These are phyloP conservation scores for Jatropha multifida DNA, from an alignment of 441 rosid genomes.

Conservation along the genomic window DNA sequence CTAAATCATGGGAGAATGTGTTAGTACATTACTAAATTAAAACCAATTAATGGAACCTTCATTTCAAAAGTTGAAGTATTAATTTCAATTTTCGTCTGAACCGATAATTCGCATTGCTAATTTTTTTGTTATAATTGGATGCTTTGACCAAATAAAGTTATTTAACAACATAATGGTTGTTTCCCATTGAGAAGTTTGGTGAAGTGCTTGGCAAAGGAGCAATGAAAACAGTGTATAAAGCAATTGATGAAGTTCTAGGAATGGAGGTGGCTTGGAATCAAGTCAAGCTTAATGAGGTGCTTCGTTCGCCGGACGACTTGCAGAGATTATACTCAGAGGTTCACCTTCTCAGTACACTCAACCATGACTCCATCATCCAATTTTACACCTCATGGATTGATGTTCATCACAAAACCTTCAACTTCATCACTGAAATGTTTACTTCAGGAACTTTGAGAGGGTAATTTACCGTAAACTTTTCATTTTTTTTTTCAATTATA, in stretches of 20 bases:
- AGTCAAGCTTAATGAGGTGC: conserved; percentile 48
- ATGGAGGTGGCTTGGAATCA: conserved; percentile 84
- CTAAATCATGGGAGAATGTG: too few species aligned
- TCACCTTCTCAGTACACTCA: conserved; percentile 61
- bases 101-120: too few species aligned
- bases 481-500: too few species aligned
- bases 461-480: conserved; percentile 31
- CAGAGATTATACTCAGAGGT: conserved; percentile 72
- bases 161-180: too few species aligned
- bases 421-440: conserved; percentile 79
- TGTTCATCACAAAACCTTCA: conserved; percentile 49
- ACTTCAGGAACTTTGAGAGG: conserved; percentile 71
- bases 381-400: conserved; percentile 77
- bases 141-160: too few species aligned
- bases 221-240: conserved; percentile 78
- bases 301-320: conserved; percentile 57
- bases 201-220: conserved; percentile 82
- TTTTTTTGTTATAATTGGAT: too few species aligned
- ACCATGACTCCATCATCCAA: conserved; percentile 54
- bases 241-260: conserved; percentile 66
- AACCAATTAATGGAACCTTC: too few species aligned
- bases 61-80: too few species aligned
- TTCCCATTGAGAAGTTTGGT: conserved; percentile 39
- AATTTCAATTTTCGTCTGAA: too few species aligned
- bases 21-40: too few species aligned